Evolutionary conservation across 2,329 filamentous ascomycete species (phyloP).

Genomic region (Aspergillus chevalieri): DNA sequence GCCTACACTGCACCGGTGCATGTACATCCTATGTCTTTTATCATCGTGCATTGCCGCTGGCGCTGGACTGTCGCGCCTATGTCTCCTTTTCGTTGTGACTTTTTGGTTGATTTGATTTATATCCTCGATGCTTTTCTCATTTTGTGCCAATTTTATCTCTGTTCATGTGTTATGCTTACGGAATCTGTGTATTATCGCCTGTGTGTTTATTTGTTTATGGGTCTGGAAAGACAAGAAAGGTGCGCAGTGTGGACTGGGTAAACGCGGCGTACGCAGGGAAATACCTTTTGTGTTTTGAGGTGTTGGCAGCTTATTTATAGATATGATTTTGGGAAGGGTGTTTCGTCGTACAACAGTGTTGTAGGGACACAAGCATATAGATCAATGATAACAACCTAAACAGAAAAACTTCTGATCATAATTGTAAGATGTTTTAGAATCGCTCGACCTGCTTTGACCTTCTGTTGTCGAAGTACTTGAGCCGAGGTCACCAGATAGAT

Average conservation of each 20-base stretch:
- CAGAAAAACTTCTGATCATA: too few relatives aligned
- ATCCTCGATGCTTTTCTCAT: constrained; percentile 4
- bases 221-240: constrained; percentile 3
- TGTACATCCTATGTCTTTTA: background rate
- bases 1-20: background rate
- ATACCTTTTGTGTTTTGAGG: too few relatives aligned
- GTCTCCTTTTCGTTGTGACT: constrained; percentile 1
- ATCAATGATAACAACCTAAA: too few relatives aligned
- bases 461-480: too few relatives aligned
- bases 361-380: too few relatives aligned
- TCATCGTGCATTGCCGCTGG: constrained; percentile 6
- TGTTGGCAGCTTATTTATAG: too few relatives aligned
- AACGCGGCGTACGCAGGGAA: too few relatives aligned
- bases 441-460: too few relatives aligned
- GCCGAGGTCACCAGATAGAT: too few relatives aligned
- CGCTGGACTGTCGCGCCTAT: constrained; percentile 2
- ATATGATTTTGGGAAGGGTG: too few relatives aligned
- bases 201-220: constrained; percentile 11
- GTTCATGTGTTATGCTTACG: constrained; percentile 12
- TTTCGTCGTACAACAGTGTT: too few relatives aligned
- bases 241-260: background rate
- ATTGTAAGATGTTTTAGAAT: too few relatives aligned
- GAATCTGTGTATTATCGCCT: constrained; percentile 7
- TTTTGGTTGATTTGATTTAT: constrained; percentile 7
- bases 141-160: constrained; percentile 6